Conservation (phyloP, 306 rosid species). For the Corylus americana region DNA sequence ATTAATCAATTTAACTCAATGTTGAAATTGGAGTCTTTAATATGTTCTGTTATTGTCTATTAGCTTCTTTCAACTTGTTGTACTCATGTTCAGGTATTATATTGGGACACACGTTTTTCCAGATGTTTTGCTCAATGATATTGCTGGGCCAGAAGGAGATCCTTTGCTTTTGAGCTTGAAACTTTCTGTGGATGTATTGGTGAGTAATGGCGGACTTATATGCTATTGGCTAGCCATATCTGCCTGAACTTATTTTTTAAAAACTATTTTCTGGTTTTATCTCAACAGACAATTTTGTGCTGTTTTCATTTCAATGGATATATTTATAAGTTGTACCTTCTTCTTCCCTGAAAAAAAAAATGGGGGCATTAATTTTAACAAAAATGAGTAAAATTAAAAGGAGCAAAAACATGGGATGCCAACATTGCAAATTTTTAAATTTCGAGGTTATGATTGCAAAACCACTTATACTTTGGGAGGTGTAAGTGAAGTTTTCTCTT, state of each 20-base stretch:
- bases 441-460: too few relatives aligned
- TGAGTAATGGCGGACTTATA: constrained; percentile 46
- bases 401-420: too few relatives aligned
- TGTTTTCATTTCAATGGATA: too few relatives aligned
- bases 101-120: constrained; percentile 81
- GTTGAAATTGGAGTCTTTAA: constrained; percentile 15
- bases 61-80: constrained; percentile 35
- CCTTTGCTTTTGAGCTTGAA: constrained; percentile 93
- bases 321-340: too few relatives aligned
- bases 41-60: constrained; percentile 8
- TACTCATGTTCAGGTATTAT: constrained; percentile 58
- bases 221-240: constrained; percentile 9
- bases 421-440: too few relatives aligned
- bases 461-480: too few relatives aligned
- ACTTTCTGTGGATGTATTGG: constrained; percentile 93
- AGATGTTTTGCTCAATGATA: constrained; percentile 80
- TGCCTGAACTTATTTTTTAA: constrained; percentile 9
- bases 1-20: constrained; percentile 17
- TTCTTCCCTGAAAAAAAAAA: background rate
- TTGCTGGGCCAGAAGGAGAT: constrained; percentile 95
- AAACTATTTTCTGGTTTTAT: background rate
- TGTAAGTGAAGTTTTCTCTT: too few relatives aligned
- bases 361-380: too few relatives aligned
- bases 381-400: too few relatives aligned
- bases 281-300: background rate